Evolutionary conservation across 1,284 basidiomycete species (phyloP).

Genomic region (Clitocybe nebularis): DNA sequence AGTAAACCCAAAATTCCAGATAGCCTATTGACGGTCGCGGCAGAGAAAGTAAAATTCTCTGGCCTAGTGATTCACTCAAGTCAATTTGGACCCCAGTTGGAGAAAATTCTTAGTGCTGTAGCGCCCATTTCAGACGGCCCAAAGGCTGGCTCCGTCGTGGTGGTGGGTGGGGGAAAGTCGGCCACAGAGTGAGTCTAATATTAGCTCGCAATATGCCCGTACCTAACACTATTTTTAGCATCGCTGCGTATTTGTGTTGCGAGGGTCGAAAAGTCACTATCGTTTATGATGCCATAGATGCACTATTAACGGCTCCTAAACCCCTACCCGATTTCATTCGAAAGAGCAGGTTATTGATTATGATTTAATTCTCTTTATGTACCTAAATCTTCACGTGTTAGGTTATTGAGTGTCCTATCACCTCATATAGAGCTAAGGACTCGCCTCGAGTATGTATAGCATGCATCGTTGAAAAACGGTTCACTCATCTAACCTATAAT

Average conservation of each 20-base stretch:
- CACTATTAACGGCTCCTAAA: constrained; percentile 39
- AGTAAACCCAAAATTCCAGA: constrained; percentile 45
- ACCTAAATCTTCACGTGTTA: too few species aligned
- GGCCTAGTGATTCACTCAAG: constrained; percentile 51
- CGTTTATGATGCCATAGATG: constrained; percentile 47
- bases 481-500: neutral
- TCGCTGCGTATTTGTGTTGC: constrained; percentile 43
- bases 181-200: constrained; percentile 27
- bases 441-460: constrained; percentile 15
- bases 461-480: neutral
- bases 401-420: constrained; percentile 18
- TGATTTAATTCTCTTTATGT: neutral
- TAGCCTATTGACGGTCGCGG: constrained; percentile 29
- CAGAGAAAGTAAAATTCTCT: constrained; percentile 32
- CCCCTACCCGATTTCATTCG: constrained; percentile 20
- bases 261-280: constrained; percentile 41
- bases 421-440: constrained; percentile 19
- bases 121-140: neutral
- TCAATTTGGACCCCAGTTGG: constrained; percentile 35
- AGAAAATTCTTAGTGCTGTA: constrained; percentile 32
- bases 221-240: too few species aligned
- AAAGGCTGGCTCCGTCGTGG: constrained; percentile 16
- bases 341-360: constrained; percentile 45
- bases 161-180: constrained; percentile 56
- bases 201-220: neutral